Evolutionary conservation across 257 asterid species (phyloP).

Genomic region (Primulina tabacum): DNA sequence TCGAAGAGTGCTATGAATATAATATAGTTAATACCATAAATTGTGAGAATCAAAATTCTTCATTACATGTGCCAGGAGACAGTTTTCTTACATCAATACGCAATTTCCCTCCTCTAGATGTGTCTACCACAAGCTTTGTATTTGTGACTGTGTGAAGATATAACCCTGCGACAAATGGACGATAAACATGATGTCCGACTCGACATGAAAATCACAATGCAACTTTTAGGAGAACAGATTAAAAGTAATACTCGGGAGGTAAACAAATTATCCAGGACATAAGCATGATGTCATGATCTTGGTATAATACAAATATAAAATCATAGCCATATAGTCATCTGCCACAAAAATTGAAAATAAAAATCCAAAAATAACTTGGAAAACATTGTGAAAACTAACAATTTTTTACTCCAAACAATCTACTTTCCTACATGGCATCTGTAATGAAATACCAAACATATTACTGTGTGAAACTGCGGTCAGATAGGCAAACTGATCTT

Average conservation of each 20-base stretch:
- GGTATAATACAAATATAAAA: not conserved
- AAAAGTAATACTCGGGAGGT: not conserved
- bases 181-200: conserved; percentile 19
- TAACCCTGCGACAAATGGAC: conserved; percentile 61
- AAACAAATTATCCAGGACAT: conserved; percentile 7
- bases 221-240: conserved; percentile 20
- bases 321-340: not conserved
- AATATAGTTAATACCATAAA: conserved; percentile 5
- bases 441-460: not conserved
- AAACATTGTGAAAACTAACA: not conserved
- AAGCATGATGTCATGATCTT: conserved; percentile 3
- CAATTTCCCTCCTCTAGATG: conserved; percentile 90
- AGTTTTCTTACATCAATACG: conserved; percentile 67
- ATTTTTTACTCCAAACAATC: not conserved
- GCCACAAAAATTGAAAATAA: not conserved
- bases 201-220: conserved; percentile 3
- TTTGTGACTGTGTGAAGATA: conserved; percentile 81
- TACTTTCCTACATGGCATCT: not conserved
- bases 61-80: conserved; percentile 9
- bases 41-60: conserved; percentile 14
- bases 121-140: conserved; percentile 90
- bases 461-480: not conserved
- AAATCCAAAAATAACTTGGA: not conserved
- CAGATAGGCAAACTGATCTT: not conserved
- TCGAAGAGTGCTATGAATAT: not conserved